phyloP scores from a whole-genome alignment of 495 filamentous ascomycete genomes.

The Penicillium bovifimosum region DNA sequence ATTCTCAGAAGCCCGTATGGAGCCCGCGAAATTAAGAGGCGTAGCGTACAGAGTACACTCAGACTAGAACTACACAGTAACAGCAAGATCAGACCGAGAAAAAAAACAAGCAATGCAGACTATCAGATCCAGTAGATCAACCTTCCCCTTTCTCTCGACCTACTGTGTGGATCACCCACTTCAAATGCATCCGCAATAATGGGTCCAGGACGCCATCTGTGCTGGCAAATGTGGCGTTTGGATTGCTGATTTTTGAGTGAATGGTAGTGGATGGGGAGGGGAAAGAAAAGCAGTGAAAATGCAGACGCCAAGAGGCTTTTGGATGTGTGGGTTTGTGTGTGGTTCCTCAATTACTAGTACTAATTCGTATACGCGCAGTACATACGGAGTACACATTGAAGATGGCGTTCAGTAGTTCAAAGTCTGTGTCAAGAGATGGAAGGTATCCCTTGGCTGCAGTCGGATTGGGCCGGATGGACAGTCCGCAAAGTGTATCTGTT shows the following conservation, averaged over 20 bases:
- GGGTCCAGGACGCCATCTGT: background rate
- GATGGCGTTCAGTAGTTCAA: conserved; percentile 3
- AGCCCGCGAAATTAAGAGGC: conserved; percentile 12
- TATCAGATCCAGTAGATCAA: conserved; percentile 6
- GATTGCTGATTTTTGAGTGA: conserved; percentile 1
- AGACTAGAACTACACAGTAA: background rate
- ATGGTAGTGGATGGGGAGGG: background rate
- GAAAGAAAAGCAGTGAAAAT: background rate
- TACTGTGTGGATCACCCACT: conserved; percentile 24
- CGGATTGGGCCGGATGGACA: conserved; percentile 25
- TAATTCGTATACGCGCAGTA: background rate
- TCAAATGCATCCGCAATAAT: conserved; percentile 16
- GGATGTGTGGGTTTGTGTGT: background rate
- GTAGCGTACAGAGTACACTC: no score
- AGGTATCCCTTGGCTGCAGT: conserved; percentile 10
- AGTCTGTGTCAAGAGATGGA: background rate
- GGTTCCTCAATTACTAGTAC: background rate
- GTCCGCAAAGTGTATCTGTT: conserved; percentile 15
- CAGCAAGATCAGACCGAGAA: background rate
- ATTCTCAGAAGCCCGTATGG: conserved; percentile 5
- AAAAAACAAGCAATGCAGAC: conserved; percentile 7
- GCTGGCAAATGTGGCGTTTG: conserved; percentile 5
- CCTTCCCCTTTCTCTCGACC: conserved; percentile 13
- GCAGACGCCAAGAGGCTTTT: background rate
- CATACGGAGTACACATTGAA: background rate